Evolutionary conservation across 2,329 filamentous ascomycete genomes (phyloP).

Genomic region (Thielaviopsis cerberus): DNA sequence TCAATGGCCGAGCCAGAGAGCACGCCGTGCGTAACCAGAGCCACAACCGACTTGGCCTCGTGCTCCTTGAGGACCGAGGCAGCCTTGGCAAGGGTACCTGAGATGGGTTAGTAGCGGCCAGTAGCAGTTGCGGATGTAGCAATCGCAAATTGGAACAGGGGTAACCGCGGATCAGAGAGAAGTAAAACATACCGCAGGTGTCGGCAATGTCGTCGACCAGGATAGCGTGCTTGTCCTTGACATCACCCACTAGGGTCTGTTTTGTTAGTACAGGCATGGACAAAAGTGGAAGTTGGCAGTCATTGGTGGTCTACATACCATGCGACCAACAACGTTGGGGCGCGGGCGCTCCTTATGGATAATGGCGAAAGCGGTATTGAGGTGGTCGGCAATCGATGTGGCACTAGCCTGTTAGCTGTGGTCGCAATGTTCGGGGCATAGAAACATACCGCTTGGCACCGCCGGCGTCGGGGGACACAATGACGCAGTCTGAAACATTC

Average conservation of each 20-base stretch:
- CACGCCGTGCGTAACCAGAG: constrained; percentile 89
- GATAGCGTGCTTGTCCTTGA: constrained; percentile 78
- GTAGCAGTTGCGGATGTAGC: too few relatives aligned
- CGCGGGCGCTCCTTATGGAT: constrained; percentile 92
- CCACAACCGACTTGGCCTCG: constrained; percentile 72
- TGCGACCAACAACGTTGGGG: constrained; percentile 70
- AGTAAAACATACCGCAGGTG: constrained; percentile 51
- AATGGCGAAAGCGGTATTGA: constrained; percentile 78
- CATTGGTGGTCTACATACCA: constrained; percentile 34
- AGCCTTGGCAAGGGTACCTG: constrained; percentile 45
- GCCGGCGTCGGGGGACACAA: constrained; percentile 86
- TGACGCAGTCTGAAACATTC: constrained; percentile 65
- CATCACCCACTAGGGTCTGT: constrained; percentile 62
- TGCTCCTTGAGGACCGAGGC: constrained; percentile 76
- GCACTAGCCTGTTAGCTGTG: constrained; percentile 25
- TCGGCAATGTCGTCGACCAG: constrained; percentile 97
- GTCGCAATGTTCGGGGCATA: constrained; percentile 19
- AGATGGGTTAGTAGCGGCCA: background rate
- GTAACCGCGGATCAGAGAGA: background rate
- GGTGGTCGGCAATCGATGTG: constrained; percentile 77
- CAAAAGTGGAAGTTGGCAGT: too few relatives aligned
- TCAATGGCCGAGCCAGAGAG: constrained; percentile 76
- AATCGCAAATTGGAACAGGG: too few relatives aligned
- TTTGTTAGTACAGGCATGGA: too few relatives aligned
- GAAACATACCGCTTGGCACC: constrained; percentile 53